Evolutionary conservation across 2,329 filamentous ascomycete species (phyloP), one percentile per base, ranked within the genome.

Genomic region (Emmonsiellopsis sp.): DNA sequence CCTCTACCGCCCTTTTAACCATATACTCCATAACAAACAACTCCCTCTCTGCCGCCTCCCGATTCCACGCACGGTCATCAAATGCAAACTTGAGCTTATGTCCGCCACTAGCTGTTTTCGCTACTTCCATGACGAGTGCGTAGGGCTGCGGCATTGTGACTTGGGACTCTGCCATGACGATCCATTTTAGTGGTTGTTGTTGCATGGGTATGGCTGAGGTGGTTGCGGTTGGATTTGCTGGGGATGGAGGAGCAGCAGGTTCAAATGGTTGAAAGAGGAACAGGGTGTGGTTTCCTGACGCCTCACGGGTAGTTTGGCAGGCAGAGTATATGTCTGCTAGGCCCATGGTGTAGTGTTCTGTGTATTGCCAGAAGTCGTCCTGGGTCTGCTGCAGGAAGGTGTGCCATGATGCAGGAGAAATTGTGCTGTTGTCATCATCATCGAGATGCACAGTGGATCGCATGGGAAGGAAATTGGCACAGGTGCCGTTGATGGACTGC

Each of bases 381-480:
- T 65, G 62, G 6, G 63, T 64, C 11, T 55, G 51, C 4, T 56
- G 49, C 2, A 67, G 57, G 49, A 63, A 58, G 3, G 53, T 51
- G 0, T 42, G 27, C 21, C 21, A 27, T 27, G 21, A 27, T 5
- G 21, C 21, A 27, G 21, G 3, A 27, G 21, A 27, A 27, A 27
- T 27, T 5, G 21, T 27, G 21, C 5, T 27, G 21, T 27, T 27
- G 5, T 65, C 34, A 2, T 49, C 43, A 11, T 43, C 50, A 7
- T 55, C 39, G 6, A 32, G 27, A 10, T 53, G 49, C 32, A 66
- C 49, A 2, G 33, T 31, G 2, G 57, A 56, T n/a, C 65, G 63
- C 48, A 69, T 56, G 1, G 68, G 68, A 8, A 71, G 58, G 55
- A 73, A 72, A 58, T 71, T 70, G 32, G 69, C 69, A 43, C 62